Conservation (phyloP, 2,329 filamentous ascomycete genomes). For the Teratosphaeria zuluensis region DNA sequence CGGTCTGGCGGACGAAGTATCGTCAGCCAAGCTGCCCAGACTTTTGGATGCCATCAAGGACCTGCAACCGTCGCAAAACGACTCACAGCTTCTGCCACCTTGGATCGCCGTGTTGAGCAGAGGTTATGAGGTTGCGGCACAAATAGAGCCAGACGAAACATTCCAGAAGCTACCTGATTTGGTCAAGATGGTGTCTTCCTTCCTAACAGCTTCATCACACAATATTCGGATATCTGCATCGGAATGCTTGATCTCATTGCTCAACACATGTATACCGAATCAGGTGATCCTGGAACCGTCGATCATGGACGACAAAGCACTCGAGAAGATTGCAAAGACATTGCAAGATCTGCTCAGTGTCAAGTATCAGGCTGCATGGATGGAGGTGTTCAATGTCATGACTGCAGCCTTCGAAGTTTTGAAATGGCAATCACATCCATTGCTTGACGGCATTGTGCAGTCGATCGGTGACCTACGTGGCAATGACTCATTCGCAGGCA, state of each 20-base stretch:
- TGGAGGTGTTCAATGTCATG: slow-evolving; percentile 85
- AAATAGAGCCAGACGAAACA: slow-evolving; percentile 80
- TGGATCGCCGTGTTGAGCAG: slow-evolving; percentile 95
- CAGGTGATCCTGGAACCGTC: slow-evolving; percentile 79
- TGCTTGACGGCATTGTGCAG: slow-evolving; percentile 65
- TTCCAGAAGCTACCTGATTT: slow-evolving; percentile 82
- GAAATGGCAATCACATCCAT: slow-evolving; percentile 73
- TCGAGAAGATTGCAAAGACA: slow-evolving; percentile 69
- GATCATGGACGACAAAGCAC: slow-evolving; percentile 79
- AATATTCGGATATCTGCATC: slow-evolving; percentile 93
- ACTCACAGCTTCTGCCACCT: slow-evolving; percentile 85
- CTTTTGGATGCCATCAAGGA: slow-evolving; percentile 88
- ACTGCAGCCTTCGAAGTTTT: slow-evolving; percentile 78
- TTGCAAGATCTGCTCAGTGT: slow-evolving; percentile 70
- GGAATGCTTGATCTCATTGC: slow-evolving; percentile 87
- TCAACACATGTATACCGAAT: slow-evolving; percentile 79
- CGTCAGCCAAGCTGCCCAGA: slow-evolving; percentile 79
- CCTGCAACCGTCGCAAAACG: slow-evolving; percentile 80
- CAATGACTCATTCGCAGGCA: slow-evolving; percentile 81
- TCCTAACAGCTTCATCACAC: slow-evolving; percentile 76
- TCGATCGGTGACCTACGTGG: slow-evolving; percentile 77
- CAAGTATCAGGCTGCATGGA: slow-evolving; percentile 89
- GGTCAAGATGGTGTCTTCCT: slow-evolving; percentile 69
- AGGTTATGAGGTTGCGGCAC: slow-evolving; percentile 86
- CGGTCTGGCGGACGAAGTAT: slow-evolving; percentile 77